phyloP scores from a whole-genome alignment of 768 basidiomycete species.

The Lentinula boryana region DNA sequence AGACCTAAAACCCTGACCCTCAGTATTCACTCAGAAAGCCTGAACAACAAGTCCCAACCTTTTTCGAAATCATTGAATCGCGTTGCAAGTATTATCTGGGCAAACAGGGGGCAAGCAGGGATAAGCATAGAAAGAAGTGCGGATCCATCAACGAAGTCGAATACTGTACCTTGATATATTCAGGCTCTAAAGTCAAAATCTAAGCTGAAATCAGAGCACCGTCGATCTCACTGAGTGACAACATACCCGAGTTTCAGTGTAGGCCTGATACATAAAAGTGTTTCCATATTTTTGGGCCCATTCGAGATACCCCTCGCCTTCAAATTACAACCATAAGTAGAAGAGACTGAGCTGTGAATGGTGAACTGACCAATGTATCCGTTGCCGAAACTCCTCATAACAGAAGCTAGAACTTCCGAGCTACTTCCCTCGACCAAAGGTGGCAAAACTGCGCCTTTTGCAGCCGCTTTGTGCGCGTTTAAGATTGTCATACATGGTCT shows the following conservation, averaged over 20 bases:
- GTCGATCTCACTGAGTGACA: not conserved
- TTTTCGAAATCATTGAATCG: slow-evolving; percentile 30
- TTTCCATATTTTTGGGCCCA: slow-evolving; percentile 4
- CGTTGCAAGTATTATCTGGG: slow-evolving; percentile 27
- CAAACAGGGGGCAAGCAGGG: too few relatives aligned
- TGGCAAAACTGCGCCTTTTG: not conserved
- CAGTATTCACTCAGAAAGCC: not conserved
- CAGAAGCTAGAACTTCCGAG: not conserved
- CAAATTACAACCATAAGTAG: not conserved
- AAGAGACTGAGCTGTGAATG: not conserved
- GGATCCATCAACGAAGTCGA: not conserved
- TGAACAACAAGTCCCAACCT: slow-evolving; percentile 11
- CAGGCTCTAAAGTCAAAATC: slow-evolving; percentile 14
- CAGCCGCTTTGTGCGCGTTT: not conserved
- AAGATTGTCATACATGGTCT: not conserved
- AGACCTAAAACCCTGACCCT: slow-evolving; percentile 10
- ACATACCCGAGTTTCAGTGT: not conserved
- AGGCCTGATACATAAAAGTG: not conserved
- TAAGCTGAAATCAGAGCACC: not conserved
- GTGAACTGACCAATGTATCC: not conserved
- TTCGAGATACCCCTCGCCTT: not conserved
- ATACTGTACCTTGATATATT: slow-evolving; percentile 19
- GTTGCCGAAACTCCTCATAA: not conserved
- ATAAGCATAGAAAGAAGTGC: too few relatives aligned
- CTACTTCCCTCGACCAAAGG: not conserved